These are phyloP conservation scores for Ceriops decandra DNA, from an alignment of 345 rosid genomes.

Conservation along the genomic window DNA sequence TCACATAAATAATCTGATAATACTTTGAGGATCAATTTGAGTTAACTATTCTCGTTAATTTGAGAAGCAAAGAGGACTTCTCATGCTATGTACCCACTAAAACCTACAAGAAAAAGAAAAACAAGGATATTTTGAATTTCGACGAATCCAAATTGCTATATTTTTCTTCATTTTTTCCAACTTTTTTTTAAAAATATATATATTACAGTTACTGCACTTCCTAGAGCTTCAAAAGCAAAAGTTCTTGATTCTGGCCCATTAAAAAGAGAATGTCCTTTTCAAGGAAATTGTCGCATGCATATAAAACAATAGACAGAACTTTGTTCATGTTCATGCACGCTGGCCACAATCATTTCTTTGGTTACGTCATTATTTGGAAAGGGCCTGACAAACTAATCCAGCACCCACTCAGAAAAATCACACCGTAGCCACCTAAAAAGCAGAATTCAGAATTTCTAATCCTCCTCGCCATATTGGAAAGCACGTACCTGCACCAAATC, in stretches of 20 bases:
- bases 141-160: not conserved
- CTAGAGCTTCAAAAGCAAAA: not conserved
- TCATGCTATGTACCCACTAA: too few relatives aligned
- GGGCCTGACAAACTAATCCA: too few relatives aligned
- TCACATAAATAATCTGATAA: too few relatives aligned
- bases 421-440: not conserved
- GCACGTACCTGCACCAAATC: not conserved
- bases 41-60: too few relatives aligned
- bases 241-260: not conserved
- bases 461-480: not conserved
- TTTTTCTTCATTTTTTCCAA: not conserved
- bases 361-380: not conserved
- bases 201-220: not conserved
- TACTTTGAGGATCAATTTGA: too few relatives aligned
- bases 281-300: not conserved
- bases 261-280: slow-evolving; percentile 1
- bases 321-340: not conserved
- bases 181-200: too few relatives aligned
- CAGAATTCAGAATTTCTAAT: not conserved
- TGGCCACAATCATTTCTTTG: not conserved
- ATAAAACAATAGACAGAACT: not conserved
- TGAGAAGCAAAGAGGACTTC: too few relatives aligned
- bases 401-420: not conserved
- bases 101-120: too few relatives aligned
- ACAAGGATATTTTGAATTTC: not conserved